These are phyloP conservation scores for Volutella citrinella DNA, from an alignment of 2,329 filamentous ascomycete genomes.

Conservation along the genomic window DNA sequence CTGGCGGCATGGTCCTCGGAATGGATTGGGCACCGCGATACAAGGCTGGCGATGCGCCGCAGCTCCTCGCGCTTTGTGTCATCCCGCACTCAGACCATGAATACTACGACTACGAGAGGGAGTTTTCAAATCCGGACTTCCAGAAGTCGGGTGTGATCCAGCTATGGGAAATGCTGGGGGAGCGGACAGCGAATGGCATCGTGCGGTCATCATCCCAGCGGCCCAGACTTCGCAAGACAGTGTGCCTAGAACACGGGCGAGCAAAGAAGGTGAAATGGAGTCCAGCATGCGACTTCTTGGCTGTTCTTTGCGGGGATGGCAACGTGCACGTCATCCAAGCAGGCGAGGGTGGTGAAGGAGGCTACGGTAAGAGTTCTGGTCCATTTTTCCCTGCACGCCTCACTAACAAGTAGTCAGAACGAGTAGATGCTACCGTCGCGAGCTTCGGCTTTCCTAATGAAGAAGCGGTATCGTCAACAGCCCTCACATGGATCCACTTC, in stretches of 20 bases:
- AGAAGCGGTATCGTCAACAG: conserved; percentile 46
- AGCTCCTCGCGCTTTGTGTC: conserved; percentile 51
- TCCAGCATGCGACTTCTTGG: conserved; percentile 45
- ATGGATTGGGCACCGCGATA: conserved; percentile 50
- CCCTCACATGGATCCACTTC: conserved; percentile 52
- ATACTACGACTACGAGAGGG: conserved; percentile 36
- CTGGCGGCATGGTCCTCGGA: conserved; percentile 49
- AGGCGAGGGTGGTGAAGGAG: conserved; percentile 27
- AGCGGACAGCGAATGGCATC: conserved; percentile 27
- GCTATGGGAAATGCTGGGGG: conserved; percentile 46
- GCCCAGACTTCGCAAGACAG: conserved; percentile 40
- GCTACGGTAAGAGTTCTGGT: conserved; percentile 37
- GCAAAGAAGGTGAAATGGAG: conserved; percentile 53
- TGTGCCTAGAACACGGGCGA: conserved; percentile 51
- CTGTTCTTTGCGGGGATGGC: conserved; percentile 50
- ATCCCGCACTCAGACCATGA: conserved; percentile 50
- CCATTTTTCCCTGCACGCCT: conserved; percentile 1
- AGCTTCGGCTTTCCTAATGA: conserved; percentile 45
- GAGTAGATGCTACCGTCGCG: conserved; percentile 42
- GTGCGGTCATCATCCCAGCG: conserved; percentile 30
- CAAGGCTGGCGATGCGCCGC: conserved; percentile 30
- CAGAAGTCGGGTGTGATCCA: conserved; percentile 48
- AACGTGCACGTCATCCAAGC: conserved; percentile 47
- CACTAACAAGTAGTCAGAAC: conserved; percentile 36
- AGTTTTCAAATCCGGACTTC: conserved; percentile 35